Conservation (phyloP, 179 eudicot species). For the Nepenthes alata region DNA sequence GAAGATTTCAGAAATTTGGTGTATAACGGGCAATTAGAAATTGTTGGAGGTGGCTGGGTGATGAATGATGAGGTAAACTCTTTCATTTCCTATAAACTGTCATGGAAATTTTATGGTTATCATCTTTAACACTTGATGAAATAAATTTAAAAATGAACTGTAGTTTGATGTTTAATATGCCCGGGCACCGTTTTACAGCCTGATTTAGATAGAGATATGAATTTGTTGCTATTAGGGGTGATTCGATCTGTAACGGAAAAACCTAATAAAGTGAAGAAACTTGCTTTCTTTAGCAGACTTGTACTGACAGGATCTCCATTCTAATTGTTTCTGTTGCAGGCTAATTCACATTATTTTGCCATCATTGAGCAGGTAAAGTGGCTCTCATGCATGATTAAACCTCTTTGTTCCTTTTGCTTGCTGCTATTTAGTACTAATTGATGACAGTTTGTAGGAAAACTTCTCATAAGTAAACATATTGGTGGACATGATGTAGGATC, state of each 20-base stretch:
- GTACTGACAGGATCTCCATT: neutral
- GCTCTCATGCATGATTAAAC: neutral
- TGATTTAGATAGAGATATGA: no score
- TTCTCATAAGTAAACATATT: no score
- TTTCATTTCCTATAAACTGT: no score
- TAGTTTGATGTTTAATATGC: no score
- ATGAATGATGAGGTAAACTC: conserved; percentile 94
- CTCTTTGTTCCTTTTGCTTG: conserved; percentile 1
- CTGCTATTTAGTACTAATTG: neutral
- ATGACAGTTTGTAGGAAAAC: neutral
- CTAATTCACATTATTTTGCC: conserved; percentile 96
- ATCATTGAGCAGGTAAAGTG: conserved; percentile 79
- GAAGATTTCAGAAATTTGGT: conserved; percentile 54
- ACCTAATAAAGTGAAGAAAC: neutral
- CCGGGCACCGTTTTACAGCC: no score
- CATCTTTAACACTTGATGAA: no score
- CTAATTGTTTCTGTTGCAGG: conserved; percentile 40
- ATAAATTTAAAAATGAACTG: no score
- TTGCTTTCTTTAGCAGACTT: neutral
- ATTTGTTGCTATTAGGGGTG: no score
- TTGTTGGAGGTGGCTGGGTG: conserved; percentile 99
- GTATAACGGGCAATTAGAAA: conserved; percentile 80
- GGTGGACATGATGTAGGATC: no score
- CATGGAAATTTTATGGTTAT: no score
- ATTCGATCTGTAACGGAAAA: no score